phyloP scores from a whole-genome alignment of 352 stramenopile species.

The Globisporangium camurandrum region DNA sequence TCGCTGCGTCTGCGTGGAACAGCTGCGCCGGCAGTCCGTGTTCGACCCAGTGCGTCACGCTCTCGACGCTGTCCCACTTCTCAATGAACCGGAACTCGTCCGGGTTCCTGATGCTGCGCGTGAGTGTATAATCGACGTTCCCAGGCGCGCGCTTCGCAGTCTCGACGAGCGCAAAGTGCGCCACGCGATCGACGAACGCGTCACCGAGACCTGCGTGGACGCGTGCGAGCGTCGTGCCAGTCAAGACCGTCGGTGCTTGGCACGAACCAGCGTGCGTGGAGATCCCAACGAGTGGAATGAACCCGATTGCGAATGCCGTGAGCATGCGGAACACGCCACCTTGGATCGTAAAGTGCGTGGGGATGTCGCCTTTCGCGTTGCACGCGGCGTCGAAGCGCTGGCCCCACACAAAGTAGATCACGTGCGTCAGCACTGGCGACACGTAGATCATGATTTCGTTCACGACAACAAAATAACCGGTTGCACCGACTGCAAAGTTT shows the following conservation, averaged over 20 bases:
- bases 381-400: slow-evolving; percentile 7
- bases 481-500: slow-evolving; percentile 10
- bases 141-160: slow-evolving; percentile 5
- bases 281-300: slow-evolving; percentile 11
- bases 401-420: slow-evolving; percentile 12
- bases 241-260: slow-evolving; percentile 8
- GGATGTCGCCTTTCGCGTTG: slow-evolving; percentile 7
- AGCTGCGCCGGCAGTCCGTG: slow-evolving; percentile 5
- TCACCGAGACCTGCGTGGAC: slow-evolving; percentile 8
- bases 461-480: slow-evolving; percentile 6
- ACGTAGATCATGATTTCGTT: slow-evolving; percentile 14
- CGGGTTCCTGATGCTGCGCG: slow-evolving; percentile 11
- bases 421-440: slow-evolving; percentile 10
- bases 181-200: slow-evolving; percentile 10
- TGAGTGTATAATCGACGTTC: slow-evolving; percentile 7
- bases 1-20: slow-evolving; percentile 7
- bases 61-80: slow-evolving; percentile 8
- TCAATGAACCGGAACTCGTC: slow-evolving; percentile 13
- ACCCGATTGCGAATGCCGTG: slow-evolving; percentile 4
- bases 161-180: slow-evolving; percentile 12
- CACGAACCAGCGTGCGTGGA: slow-evolving; percentile 5
- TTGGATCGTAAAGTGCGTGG: slow-evolving; percentile 5
- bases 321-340: slow-evolving; percentile 1
- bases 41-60: slow-evolving; percentile 8
- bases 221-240: slow-evolving; percentile 9